Percentiles rank a stretch among this genome's conserved stretches.
Conservation (phyloP, 352 stramenopile species). For the Phytophthora sp. region DNA sequence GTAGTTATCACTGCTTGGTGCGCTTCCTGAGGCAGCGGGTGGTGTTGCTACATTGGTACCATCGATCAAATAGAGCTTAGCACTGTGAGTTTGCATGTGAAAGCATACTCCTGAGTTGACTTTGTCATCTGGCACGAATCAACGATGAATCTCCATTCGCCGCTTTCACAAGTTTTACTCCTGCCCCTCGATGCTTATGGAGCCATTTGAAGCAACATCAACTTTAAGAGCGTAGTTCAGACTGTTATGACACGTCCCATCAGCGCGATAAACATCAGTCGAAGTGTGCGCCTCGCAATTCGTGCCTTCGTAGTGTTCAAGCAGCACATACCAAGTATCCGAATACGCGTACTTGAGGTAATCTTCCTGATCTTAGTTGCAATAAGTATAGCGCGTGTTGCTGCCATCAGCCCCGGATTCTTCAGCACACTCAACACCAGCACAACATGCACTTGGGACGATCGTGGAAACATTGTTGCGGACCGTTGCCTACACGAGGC, state of each 20-base stretch:
- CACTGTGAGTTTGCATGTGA: neutral
- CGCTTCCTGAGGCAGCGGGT: neutral
- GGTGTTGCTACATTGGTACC: neutral
- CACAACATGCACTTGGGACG: neutral
- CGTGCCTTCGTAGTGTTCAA: slow-evolving; percentile 7
- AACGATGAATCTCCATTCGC: neutral
- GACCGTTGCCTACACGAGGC: neutral
- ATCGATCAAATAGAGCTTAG: slow-evolving; percentile 7
- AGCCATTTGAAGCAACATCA: neutral
- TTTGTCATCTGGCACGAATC: neutral
- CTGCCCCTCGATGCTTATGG: neutral
- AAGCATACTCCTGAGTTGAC: slow-evolving; percentile 11
- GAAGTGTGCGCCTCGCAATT: slow-evolving; percentile 3
- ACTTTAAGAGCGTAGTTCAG: slow-evolving; percentile 15
- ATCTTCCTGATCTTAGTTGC: slow-evolving; percentile 1
- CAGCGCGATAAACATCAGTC: slow-evolving; percentile 11
- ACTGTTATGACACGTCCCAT: slow-evolving; percentile 18
- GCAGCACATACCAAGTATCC: slow-evolving; percentile 4
- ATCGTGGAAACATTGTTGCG: slow-evolving; percentile 10
- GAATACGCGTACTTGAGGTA: slow-evolving; percentile 9
- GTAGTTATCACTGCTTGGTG: neutral
- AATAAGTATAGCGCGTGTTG: slow-evolving; percentile 1
- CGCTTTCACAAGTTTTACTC: slow-evolving; percentile 11
- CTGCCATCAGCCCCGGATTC: slow-evolving; percentile 4
- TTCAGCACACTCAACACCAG: neutral